Percentiles rank a stretch among this genome's conserved stretches.
These are phyloP conservation scores for Ophiostoma angusticollis DNA, from an alignment of 2,329 filamentous ascomycete species.

Conservation along the genomic window DNA sequence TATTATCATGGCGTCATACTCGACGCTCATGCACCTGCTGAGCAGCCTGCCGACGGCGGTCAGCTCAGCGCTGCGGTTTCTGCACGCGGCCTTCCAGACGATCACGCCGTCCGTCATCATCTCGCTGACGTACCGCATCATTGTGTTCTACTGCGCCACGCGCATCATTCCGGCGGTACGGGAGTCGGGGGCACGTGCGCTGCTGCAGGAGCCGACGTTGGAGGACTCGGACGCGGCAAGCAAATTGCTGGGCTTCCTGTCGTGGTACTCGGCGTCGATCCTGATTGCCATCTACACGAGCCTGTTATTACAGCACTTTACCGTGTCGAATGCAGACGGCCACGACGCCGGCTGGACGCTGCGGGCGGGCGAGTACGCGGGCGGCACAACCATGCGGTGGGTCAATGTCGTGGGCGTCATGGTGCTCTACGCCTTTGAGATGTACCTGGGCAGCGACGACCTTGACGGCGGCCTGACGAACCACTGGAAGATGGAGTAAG, in stretches of 20 bases:
- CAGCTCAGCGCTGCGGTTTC: constrained; percentile 71
- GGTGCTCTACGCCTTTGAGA: constrained; percentile 76
- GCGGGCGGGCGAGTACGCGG: constrained; percentile 60
- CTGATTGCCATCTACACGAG: constrained; percentile 95
- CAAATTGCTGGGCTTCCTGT: constrained; percentile 68
- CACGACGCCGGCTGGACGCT: constrained; percentile 61
- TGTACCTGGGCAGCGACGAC: constrained; percentile 75
- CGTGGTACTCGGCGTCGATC: constrained; percentile 90
- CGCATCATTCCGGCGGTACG: constrained; percentile 90
- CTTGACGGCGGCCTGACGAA: constrained; percentile 57
- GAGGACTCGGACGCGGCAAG: constrained; percentile 77
- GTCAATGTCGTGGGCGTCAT: constrained; percentile 83
- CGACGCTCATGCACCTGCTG: constrained; percentile 73
- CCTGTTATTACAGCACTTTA: constrained; percentile 88
- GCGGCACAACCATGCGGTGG: constrained; percentile 86
- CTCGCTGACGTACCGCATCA: constrained; percentile 81
- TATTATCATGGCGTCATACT: constrained; percentile 97
- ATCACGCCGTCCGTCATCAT: constrained; percentile 95
- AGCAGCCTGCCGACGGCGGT: constrained; percentile 73
- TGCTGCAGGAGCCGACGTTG: constrained; percentile 73
- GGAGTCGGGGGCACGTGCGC: constrained; percentile 68
- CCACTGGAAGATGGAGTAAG: constrained; percentile 78
- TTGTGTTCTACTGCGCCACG: constrained; percentile 90
- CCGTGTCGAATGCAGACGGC: constrained; percentile 50
- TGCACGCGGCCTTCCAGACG: constrained; percentile 85